Percentiles rank a stretch among this genome's conserved stretches.
Evolutionary conservation across 2,329 filamentous ascomycete genomes (phyloP).

Genomic region (Ascochyta pisi): DNA sequence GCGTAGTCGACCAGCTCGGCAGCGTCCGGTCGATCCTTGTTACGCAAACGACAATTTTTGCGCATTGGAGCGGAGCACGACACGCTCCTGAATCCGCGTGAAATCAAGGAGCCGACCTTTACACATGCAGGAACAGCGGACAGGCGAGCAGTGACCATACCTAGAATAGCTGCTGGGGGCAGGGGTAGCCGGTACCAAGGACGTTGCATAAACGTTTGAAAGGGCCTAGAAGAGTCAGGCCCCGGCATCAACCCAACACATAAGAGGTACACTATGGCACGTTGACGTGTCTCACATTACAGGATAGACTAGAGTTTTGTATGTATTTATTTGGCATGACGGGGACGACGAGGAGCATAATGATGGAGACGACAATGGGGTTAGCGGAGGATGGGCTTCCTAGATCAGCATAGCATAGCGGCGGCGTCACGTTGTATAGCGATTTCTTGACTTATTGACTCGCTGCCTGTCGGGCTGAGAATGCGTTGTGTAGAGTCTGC

Average conservation of each 20-base stretch:
- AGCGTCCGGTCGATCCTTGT: slow-evolving; percentile 10
- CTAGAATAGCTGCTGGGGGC: slow-evolving; percentile 32
- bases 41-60: not conserved
- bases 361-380: slow-evolving; percentile 4
- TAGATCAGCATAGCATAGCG: slow-evolving; percentile 16
- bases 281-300: slow-evolving; percentile 17
- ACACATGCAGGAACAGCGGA: slow-evolving; percentile 13
- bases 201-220: slow-evolving; percentile 45
- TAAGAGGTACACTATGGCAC: slow-evolving; percentile 7
- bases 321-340: slow-evolving; percentile 6
- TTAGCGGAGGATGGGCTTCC: not conserved
- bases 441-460: slow-evolving; percentile 6
- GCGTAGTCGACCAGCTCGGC: slow-evolving; percentile 7
- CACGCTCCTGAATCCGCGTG: slow-evolving; percentile 1
- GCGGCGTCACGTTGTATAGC: slow-evolving; percentile 17
- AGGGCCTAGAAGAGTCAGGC: slow-evolving; percentile 22
- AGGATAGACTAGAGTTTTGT: slow-evolving; percentile 23
- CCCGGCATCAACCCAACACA: slow-evolving; percentile 25
- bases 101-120: slow-evolving; percentile 1
- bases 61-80: slow-evolving; percentile 3
- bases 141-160: slow-evolving; percentile 13
- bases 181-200: slow-evolving; percentile 28
- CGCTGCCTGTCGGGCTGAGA: not conserved
- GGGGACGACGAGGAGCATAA: slow-evolving; percentile 3
- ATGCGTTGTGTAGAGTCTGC: not conserved